Evolutionary conservation across 495 filamentous ascomycete genomes (phyloP).

Genomic region (Xylaria sp.): DNA sequence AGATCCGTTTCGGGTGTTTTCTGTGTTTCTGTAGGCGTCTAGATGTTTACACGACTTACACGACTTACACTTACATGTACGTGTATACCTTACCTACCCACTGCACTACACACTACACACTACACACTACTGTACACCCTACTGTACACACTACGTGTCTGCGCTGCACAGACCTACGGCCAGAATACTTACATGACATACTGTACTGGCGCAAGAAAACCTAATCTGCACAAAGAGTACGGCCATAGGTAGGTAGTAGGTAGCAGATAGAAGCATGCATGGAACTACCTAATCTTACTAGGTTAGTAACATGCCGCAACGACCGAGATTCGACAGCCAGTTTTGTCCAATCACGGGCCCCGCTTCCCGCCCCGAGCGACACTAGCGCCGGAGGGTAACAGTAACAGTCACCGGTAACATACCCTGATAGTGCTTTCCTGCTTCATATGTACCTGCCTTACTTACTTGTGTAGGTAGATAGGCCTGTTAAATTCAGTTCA

Average conservation of each 20-base stretch:
- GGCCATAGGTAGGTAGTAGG: too few relatives aligned
- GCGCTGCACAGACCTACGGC: too few relatives aligned
- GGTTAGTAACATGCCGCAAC: slow-evolving; percentile 4
- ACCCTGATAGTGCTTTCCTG: too few relatives aligned
- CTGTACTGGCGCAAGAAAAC: not conserved
- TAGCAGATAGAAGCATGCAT: too few relatives aligned
- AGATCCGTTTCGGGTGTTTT: not conserved
- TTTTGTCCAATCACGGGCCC: slow-evolving; percentile 7
- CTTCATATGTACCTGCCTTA: too few relatives aligned
- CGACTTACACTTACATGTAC: too few relatives aligned
- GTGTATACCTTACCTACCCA: too few relatives aligned
- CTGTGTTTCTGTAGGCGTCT: too few relatives aligned
- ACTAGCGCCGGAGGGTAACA: not conserved
- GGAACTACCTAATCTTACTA: too few relatives aligned
- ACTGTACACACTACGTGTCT: too few relatives aligned
- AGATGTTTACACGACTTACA: too few relatives aligned
- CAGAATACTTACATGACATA: not conserved
- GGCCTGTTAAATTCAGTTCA: not conserved
- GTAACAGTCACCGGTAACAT: not conserved
- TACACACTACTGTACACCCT: not conserved
- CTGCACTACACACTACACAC: not conserved
- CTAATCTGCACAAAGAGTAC: not conserved
- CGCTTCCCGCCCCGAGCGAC: not conserved
- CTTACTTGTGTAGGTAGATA: not conserved
- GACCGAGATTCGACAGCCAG: not conserved